Conservation (phyloP, 345 rosid genomes). For the Moringa oleifera region DNA sequence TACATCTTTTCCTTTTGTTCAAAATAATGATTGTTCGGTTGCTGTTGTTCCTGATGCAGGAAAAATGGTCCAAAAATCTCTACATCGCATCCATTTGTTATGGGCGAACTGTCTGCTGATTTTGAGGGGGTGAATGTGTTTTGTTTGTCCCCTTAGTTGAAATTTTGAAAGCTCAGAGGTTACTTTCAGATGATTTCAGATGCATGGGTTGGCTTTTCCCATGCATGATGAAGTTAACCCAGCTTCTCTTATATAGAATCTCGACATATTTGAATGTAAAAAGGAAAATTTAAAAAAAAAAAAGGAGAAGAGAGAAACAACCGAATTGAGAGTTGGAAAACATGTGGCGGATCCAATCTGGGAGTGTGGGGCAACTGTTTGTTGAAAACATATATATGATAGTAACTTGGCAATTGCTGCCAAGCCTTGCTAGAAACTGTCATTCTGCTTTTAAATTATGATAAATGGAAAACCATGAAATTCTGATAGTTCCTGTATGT, state of each 20-base stretch:
- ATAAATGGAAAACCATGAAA: slow-evolving; percentile 12
- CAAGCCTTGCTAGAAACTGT: background rate
- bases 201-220: slow-evolving; percentile 9
- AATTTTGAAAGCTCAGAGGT: slow-evolving; percentile 31
- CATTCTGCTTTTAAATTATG: slow-evolving; percentile 23
- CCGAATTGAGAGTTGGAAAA: slow-evolving; percentile 16
- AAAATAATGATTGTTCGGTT: background rate
- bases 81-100: slow-evolving; percentile 64
- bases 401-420: slow-evolving; percentile 1
- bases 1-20: no score
- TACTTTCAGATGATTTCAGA: slow-evolving; percentile 14
- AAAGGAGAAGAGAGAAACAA: slow-evolving; percentile 2
- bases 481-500: background rate
- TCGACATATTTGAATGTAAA: slow-evolving; percentile 22
- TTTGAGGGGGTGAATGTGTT: background rate
- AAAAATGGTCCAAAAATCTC: slow-evolving; percentile 66
- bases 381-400: slow-evolving; percentile 17
- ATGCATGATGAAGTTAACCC: slow-evolving; percentile 11
- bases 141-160: slow-evolving; percentile 2
- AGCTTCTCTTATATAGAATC: slow-evolving; percentile 18
- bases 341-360: slow-evolving; percentile 11
- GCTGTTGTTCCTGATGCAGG: slow-evolving; percentile 30
- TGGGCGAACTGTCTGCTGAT: slow-evolving; percentile 65
- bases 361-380: slow-evolving; percentile 20
- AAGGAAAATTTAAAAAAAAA: slow-evolving; percentile 3